A percentile compares a stretch with the other conserved stretches of the same genome.
Conservation (phyloP, 306 rosid genomes). For the Quillaja saponaria region DNA sequence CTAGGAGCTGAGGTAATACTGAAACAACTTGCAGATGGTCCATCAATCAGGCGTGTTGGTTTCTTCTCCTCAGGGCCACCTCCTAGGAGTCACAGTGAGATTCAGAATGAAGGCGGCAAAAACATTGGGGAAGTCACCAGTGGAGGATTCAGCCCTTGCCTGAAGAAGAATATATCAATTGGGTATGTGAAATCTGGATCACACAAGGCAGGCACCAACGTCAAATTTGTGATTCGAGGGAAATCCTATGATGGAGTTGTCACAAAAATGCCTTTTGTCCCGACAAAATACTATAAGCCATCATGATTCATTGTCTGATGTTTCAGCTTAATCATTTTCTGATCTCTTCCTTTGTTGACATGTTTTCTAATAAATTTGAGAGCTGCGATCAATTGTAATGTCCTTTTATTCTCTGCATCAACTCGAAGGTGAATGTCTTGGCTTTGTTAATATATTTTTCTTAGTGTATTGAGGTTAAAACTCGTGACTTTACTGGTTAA, state of each 20-base stretch:
- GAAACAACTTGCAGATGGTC: conserved; percentile 80
- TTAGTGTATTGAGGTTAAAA: too few species aligned
- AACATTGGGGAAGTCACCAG: conserved; percentile 92
- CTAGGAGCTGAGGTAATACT: conserved; percentile 87
- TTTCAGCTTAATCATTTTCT: conserved; percentile 29
- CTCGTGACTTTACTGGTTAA: too few species aligned
- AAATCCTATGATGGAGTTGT: conserved; percentile 85
- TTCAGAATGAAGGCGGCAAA: conserved; percentile 75
- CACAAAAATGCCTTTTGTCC: conserved; percentile 95
- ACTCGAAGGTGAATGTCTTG: conserved; percentile 11
- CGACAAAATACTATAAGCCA: conserved; percentile 95
- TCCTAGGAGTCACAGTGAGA: conserved; percentile 94
- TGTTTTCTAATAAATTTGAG: conserved; percentile 36
- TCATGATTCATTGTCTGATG: conserved; percentile 40
- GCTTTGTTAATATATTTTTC: conserved; percentile 7
- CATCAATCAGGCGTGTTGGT: conserved; percentile 82
- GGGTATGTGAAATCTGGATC: conserved; percentile 96
- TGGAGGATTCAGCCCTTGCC: conserved; percentile 98
- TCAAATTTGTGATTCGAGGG: conserved; percentile 80
- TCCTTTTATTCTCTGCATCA: conserved; percentile 30
- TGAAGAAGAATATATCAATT: conserved; percentile 94
- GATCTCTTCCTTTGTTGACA: conserved; percentile 20
- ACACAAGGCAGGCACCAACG: conserved; percentile 94
- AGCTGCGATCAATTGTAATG: conserved; percentile 40
- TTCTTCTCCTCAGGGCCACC: conserved; percentile 93